Percentiles rank a stretch among this genome's conserved stretches.
Evolutionary conservation across 192 early-diverging fungal species (phyloP).

Genomic region (Dispira simplex): DNA sequence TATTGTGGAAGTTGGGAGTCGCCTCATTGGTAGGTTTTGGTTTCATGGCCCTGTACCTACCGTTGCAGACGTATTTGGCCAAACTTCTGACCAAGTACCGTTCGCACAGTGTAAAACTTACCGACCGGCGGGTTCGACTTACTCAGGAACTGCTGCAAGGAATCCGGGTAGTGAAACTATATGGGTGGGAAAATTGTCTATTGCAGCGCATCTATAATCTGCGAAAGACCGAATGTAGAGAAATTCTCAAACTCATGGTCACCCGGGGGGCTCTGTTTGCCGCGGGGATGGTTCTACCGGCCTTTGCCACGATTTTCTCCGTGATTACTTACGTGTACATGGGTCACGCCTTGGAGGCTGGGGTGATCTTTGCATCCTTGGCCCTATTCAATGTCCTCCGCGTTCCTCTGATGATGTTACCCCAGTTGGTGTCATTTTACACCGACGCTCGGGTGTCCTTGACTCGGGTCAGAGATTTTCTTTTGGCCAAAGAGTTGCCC

Average conservation of each 20-base stretch:
- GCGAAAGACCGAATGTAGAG: slow-evolving; percentile 18
- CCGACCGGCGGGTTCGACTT: slow-evolving; percentile 43
- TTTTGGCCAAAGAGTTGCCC: slow-evolving; percentile 2
- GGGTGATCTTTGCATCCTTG: slow-evolving; percentile 25
- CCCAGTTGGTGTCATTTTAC: slow-evolving; percentile 9
- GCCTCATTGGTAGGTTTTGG: slow-evolving; percentile 19
- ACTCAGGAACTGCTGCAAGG: slow-evolving; percentile 48
- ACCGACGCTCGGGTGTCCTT: slow-evolving; percentile 23
- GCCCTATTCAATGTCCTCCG: slow-evolving; percentile 27
- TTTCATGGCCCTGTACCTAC: slow-evolving; percentile 24
- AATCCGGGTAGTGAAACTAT: slow-evolving; percentile 47
- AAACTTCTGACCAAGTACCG: slow-evolving; percentile 13
- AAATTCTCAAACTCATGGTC: slow-evolving; percentile 22
- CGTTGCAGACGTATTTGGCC: slow-evolving; percentile 15
- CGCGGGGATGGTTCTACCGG: slow-evolving; percentile 21
- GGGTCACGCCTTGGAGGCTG: slow-evolving; percentile 18
- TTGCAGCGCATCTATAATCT: slow-evolving; percentile 16
- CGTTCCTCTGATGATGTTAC: slow-evolving; percentile 23
- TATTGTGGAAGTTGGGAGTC: slow-evolving; percentile 18
- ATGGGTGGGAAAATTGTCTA: slow-evolving; percentile 35
- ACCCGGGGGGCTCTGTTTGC: slow-evolving; percentile 22
- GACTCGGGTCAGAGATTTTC: slow-evolving; percentile 22
- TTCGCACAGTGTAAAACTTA: slow-evolving; percentile 21
- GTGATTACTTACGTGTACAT: slow-evolving; percentile 16
- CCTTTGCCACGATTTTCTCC: slow-evolving; percentile 23